A percentile compares a stretch with the other conserved stretches of the same genome.
Evolutionary conservation across 2,329 filamentous ascomycete species (phyloP).

Genomic region (Cytospora piceicola): DNA sequence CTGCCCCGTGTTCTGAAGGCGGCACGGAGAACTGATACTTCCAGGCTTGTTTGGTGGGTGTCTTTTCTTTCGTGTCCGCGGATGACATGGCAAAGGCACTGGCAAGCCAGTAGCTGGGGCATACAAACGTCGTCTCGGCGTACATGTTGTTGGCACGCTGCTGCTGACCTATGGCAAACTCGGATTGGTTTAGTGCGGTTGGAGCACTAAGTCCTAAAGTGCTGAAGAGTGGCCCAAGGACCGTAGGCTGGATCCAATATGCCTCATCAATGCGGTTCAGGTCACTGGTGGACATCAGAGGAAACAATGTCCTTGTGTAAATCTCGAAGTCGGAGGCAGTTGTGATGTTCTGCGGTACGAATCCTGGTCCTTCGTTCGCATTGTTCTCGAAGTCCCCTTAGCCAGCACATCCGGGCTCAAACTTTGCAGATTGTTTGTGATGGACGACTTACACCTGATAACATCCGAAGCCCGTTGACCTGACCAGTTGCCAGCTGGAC

Average conservation of each 20-base stretch:
- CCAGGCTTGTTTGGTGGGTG: conserved; percentile 37
- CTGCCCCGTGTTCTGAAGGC: conserved; percentile 41
- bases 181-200: conserved; percentile 31
- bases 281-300: conserved; percentile 45
- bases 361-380: conserved; percentile 53
- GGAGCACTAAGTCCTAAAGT: conserved; percentile 43
- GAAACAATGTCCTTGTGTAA: conserved; percentile 47
- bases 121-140: conserved; percentile 57
- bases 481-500: conserved; percentile 37
- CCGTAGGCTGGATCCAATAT: conserved; percentile 32
- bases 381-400: conserved; percentile 41
- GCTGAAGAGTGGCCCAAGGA: conserved; percentile 12
- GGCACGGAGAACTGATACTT: conserved; percentile 50
- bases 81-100: conserved; percentile 44
- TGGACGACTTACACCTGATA: conserved; percentile 3
- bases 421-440: not conserved
- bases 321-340: conserved; percentile 44
- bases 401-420: not conserved
- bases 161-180: conserved; percentile 51
- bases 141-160: conserved; percentile 55
- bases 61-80: conserved; percentile 29
- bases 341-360: conserved; percentile 49
- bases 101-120: conserved; percentile 56
- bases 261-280: conserved; percentile 36
- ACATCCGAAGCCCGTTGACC: conserved; percentile 36